Evolutionary conservation across 805 yeast genomes (phyloP), one percentile per base, ranked within the genome.

Genomic region (Candida berthetii): DNA sequence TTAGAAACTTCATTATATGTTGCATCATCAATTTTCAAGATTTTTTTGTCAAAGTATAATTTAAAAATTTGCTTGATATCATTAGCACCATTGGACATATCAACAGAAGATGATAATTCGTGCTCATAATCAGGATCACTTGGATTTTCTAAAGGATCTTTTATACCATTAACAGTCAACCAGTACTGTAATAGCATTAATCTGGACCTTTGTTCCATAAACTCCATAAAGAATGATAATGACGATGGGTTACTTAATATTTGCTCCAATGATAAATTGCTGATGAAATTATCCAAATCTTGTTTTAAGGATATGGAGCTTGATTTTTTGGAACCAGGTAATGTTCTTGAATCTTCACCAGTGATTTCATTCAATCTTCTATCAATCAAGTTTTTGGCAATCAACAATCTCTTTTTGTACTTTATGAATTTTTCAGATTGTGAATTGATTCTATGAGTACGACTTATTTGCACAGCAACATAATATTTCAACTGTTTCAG

Each of bases 81-180:
- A 7, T 72, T 76, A 3, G 66, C 59, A 38, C 73, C 77, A 24
- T 38, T 35, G 0, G 75, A 59, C 38, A 72, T 62, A 42, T 71
- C 76, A 13, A 66, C 50, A 2, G 67, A 63, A 5, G 55, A 31
- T 49, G 54, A 38, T 22, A 46, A 24, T 36, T 53, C 51, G n/a
- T 47, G 54, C 17, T 50, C 52, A 31, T 60, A 38, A 13, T 61
- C 65, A 3, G 59, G 60, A 25, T 52, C 48, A n/a, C 42, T 48
- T 3, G 66, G 58, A 47, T 65, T 65, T 43, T 74, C 84, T 15
- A 89, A 58, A 0, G 96, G 96, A 38, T 84, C 84, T 50, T 79
- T 77, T 31, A 86, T 71, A 0, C 74, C 68, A 45, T 86, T 84
- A 3, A 87, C 82, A 2, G 76, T 71, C 4, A 74, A 56, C 87